Evolutionary conservation across 2,329 filamentous ascomycete genomes (phyloP).

Genomic region (Cephalotrichum gorgonifer): DNA sequence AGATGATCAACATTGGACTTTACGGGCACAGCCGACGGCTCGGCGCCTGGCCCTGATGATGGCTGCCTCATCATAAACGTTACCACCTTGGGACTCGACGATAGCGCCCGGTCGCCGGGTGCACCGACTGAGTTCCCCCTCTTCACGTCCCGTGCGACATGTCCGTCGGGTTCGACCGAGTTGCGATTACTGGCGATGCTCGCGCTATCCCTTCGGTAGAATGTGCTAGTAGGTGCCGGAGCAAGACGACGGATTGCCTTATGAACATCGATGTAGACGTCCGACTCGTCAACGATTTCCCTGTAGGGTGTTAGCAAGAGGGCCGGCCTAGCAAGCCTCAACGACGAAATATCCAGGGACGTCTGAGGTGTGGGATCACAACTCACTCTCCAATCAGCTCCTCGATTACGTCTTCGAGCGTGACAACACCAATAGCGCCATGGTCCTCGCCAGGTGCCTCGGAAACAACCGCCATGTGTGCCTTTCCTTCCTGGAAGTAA

Average conservation of each 20-base stretch:
- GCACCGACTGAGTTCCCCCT: background rate
- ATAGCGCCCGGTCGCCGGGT: background rate
- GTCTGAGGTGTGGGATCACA: too few relatives aligned
- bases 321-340: too few relatives aligned
- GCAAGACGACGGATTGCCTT: constrained; percentile 88
- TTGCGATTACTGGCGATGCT: background rate
- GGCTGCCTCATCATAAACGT: constrained; percentile 51
- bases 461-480: constrained; percentile 95
- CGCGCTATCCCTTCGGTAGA: constrained; percentile 23
- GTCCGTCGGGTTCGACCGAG: background rate
- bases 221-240: constrained; percentile 69
- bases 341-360: too few relatives aligned
- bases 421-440: constrained; percentile 87
- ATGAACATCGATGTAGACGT: constrained; percentile 96
- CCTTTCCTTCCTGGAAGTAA: constrained; percentile 99
- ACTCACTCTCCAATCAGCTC: constrained; percentile 94
- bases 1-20: constrained; percentile 53
- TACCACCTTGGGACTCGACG: constrained; percentile 31
- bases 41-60: constrained; percentile 43
- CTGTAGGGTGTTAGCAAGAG: constrained; percentile 30
- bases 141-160: background rate
- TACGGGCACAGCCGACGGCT: constrained; percentile 30
- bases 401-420: constrained; percentile 95
- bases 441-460: constrained; percentile 81
- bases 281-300: constrained; percentile 98